A percentile compares a stretch with the other conserved stretches of the same genome.
Evolutionary conservation across 73 alveolate species (phyloP).

Genomic region (Tetrahymena malaccensis): DNA sequence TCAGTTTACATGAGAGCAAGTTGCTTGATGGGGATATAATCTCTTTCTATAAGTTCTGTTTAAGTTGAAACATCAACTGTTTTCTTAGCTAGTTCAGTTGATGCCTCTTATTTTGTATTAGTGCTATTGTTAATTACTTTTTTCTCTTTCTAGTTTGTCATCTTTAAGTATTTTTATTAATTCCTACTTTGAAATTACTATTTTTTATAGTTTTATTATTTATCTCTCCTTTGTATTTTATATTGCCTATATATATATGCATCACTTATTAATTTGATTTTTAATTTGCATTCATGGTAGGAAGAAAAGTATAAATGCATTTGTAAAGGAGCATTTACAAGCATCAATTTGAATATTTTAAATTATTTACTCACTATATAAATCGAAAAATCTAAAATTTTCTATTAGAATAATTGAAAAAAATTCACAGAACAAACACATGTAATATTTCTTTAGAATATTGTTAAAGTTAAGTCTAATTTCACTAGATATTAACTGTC

Average conservation of each 20-base stretch:
- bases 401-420: neutral
- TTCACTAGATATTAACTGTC: neutral
- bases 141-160: neutral
- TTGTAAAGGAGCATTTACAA: neutral
- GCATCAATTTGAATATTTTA: neutral
- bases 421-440: neutral
- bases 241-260: neutral
- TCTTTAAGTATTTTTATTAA: neutral
- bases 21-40: neutral
- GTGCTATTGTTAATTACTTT: neutral
- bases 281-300: neutral
- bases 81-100: neutral
- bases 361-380: neutral
- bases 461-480: neutral
- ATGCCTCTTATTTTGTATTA: neutral
- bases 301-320: too few relatives aligned
- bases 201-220: neutral
- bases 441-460: neutral
- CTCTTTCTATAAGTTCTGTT: neutral
- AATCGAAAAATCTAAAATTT: neutral
- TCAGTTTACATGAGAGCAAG: neutral
- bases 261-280: neutral
- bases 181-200: neutral
- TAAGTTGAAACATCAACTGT: neutral
- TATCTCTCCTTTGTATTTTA: neutral